Conservation (phyloP, 1,139 yeast genomes). For the Hansenula sp. region DNA sequence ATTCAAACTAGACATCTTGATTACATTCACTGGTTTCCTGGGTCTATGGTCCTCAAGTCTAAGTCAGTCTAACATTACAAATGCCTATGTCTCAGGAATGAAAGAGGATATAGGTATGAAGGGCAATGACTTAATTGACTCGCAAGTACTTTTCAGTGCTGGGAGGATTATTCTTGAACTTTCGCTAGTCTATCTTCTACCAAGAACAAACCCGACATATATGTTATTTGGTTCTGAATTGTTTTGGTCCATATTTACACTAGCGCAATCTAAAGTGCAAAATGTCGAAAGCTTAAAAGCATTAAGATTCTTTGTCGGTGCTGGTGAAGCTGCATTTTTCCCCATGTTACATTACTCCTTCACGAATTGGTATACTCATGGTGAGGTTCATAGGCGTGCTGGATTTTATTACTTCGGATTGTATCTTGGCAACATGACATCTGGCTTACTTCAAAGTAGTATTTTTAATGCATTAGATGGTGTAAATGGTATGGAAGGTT, state of each 20-base stretch:
- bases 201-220: conserved; percentile 41
- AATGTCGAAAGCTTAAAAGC: conserved; percentile 41
- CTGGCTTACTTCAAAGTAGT: conserved; percentile 62
- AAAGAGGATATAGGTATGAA: conserved; percentile 45
- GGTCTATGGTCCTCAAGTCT: conserved; percentile 66
- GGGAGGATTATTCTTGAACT: conserved; percentile 49
- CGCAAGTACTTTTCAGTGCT: conserved; percentile 46
- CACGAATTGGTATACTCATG: conserved; percentile 58
- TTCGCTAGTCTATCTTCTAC: conserved; percentile 26
- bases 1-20: conserved; percentile 52
- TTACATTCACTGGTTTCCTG: conserved; percentile 53
- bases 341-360: conserved; percentile 58
- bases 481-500: conserved; percentile 48
- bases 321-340: conserved; percentile 58
- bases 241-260: conserved; percentile 53
- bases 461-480: conserved; percentile 45
- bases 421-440: conserved; percentile 54
- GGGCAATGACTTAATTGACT: conserved; percentile 55
- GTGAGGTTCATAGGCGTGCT: conserved; percentile 57
- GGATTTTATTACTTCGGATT: conserved; percentile 60
- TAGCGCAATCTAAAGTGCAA: conserved; percentile 36
- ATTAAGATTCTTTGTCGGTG: conserved; percentile 53
- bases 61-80: conserved; percentile 53
- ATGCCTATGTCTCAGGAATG: conserved; percentile 59
- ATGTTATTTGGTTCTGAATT: conserved; percentile 47